phyloP scores from a whole-genome alignment of 2,329 filamentous ascomycete genomes.

The Sclerotiophoma versabilis region DNA sequence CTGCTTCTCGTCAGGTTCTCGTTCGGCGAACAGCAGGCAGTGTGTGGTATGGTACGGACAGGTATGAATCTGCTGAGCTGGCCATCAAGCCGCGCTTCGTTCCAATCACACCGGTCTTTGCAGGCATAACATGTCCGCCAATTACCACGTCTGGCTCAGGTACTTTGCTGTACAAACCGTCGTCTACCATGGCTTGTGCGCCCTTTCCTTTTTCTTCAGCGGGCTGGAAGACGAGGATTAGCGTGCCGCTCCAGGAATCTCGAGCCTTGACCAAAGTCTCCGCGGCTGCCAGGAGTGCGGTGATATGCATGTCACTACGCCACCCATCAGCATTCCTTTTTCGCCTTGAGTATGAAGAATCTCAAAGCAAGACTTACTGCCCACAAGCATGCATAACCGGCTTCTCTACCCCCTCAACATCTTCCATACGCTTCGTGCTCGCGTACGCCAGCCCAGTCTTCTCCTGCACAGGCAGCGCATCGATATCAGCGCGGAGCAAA shows the following conservation, averaged over 20 bases:
- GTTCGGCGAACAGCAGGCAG: not conserved
- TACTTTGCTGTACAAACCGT: conserved; percentile 63
- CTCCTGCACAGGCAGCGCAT: conserved; percentile 66
- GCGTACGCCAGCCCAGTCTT: conserved; percentile 63
- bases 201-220: conserved; percentile 70
- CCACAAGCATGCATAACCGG: conserved; percentile 74
- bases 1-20: conserved; percentile 43
- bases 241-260: conserved; percentile 66
- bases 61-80: conserved; percentile 50
- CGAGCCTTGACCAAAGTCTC: conserved; percentile 56
- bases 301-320: conserved; percentile 65
- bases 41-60: conserved; percentile 19
- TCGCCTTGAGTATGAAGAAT: not conserved
- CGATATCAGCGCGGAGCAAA: conserved; percentile 68
- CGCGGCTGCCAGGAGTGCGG: conserved; percentile 63
- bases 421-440: conserved; percentile 56
- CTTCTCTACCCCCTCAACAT: conserved; percentile 57
- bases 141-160: conserved; percentile 64
- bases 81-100: conserved; percentile 53
- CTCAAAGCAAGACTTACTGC: conserved; percentile 36
- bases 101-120: conserved; percentile 50
- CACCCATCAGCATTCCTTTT: not conserved
- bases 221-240: conserved; percentile 72
- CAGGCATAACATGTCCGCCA: conserved; percentile 64
- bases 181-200: conserved; percentile 68